Percentiles rank a stretch among this genome's conserved stretches.
Evolutionary conservation across 495 filamentous ascomycete species (phyloP).

Genomic region (Baudoinia panamericana): DNA sequence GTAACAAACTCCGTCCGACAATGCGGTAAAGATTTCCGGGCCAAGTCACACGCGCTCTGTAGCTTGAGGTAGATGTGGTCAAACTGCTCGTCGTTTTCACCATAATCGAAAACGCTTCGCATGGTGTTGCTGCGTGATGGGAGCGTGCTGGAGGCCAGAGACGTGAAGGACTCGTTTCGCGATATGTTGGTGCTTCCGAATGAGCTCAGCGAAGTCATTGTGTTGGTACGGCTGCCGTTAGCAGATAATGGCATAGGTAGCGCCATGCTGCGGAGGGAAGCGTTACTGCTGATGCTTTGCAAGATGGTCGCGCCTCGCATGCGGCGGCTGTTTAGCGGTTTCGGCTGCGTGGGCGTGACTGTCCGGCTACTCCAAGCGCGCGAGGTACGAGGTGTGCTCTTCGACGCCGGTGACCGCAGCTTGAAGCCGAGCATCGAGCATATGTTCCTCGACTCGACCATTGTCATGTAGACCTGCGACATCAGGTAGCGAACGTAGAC

Average conservation of each 20-base stretch:
- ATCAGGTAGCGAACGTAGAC: conserved; percentile 64
- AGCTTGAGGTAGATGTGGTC: conserved; percentile 67
- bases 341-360: conserved; percentile 18
- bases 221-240: conserved; percentile 31
- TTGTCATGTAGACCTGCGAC: conserved; percentile 66
- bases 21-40: conserved; percentile 50
- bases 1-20: conserved; percentile 49
- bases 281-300: conserved; percentile 9
- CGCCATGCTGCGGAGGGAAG: conserved; percentile 16
- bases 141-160: conserved; percentile 29
- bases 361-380: conserved; percentile 15
- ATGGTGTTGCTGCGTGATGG: conserved; percentile 33
- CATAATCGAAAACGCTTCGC: conserved; percentile 44
- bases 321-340: conserved; percentile 13
- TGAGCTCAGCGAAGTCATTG: conserved; percentile 38
- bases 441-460: conserved; percentile 57
- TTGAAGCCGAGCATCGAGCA: conserved; percentile 33
- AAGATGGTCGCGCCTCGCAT: conserved; percentile 19
- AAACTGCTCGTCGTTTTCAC: conserved; percentile 64
- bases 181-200: conserved; percentile 44
- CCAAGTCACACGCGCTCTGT: conserved; percentile 49
- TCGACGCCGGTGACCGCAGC: conserved; percentile 18
- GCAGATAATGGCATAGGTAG: conserved; percentile 33
- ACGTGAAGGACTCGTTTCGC: conserved; percentile 65
- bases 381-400: conserved; percentile 13